Conservation (phyloP, 2,329 filamentous ascomycete species). For the Fusarium duplospermum region DNA sequence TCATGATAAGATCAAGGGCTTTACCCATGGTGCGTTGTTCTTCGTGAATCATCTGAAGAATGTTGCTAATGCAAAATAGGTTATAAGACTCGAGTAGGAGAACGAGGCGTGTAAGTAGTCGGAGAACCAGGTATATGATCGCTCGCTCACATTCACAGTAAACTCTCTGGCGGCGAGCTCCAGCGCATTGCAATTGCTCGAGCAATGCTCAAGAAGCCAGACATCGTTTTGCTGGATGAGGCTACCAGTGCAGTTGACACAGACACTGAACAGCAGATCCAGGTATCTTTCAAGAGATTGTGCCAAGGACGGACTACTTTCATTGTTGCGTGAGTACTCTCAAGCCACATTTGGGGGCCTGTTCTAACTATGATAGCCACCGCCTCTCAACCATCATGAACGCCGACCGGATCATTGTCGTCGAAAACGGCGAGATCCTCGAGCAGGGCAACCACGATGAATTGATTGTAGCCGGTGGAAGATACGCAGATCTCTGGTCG, state of each 20-base stretch:
- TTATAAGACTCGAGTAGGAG: constrained; percentile 63
- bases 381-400: constrained; percentile 78
- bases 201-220: constrained; percentile 78
- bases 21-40: constrained; percentile 59
- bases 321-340: constrained; percentile 67
- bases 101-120: constrained; percentile 58
- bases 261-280: constrained; percentile 75
- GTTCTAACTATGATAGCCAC: constrained; percentile 58
- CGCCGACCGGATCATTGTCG: constrained; percentile 74
- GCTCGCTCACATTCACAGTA: constrained; percentile 52
- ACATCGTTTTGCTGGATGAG: constrained; percentile 82
- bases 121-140: neutral
- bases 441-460: constrained; percentile 72
- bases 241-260: constrained; percentile 82
- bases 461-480: constrained; percentile 67
- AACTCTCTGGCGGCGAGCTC: constrained; percentile 74
- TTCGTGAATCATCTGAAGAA: neutral
- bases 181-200: constrained; percentile 77
- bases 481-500: constrained; percentile 74
- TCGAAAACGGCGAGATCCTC: constrained; percentile 71
- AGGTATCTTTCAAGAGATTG: constrained; percentile 68
- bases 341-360: neutral
- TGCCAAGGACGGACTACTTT: constrained; percentile 74
- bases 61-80: constrained; percentile 45
- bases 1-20: constrained; percentile 67